Percentiles rank a stretch among this genome's conserved stretches.
These are phyloP conservation scores for Schizonepeta tenuifolia DNA, from an alignment of 257 asterid genomes.

Conservation along the genomic window DNA sequence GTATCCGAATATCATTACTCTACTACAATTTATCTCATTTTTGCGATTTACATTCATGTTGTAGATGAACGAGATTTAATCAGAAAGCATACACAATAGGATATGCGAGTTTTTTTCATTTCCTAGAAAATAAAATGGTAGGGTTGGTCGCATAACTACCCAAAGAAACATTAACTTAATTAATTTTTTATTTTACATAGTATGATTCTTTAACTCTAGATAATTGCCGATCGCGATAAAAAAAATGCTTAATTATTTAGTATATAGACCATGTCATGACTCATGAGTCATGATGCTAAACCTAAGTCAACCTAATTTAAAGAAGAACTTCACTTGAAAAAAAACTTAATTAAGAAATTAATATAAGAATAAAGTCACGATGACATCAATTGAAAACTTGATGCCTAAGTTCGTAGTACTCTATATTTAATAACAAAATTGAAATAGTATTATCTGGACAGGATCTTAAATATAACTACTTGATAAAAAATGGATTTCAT, in stretches of 20 bases:
- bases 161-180: not conserved
- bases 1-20: too few species aligned
- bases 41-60: too few species aligned
- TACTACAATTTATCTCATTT: too few species aligned
- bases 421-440: not conserved
- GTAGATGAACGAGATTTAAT: too few species aligned
- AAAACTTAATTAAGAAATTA: not conserved
- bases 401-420: not conserved
- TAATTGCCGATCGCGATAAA: not conserved
- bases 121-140: not conserved
- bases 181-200: not conserved
- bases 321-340: not conserved
- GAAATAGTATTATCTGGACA: conserved; percentile 8
- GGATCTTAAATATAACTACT: not conserved
- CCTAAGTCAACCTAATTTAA: conserved; percentile 27
- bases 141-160: not conserved
- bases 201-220: not conserved
- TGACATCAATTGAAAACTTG: conserved; percentile 2
- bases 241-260: conserved; percentile 21
- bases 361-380: not conserved
- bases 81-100: too few species aligned
- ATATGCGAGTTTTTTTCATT: not conserved
- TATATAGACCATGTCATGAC: conserved; percentile 2
- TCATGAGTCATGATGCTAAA: conserved; percentile 5
- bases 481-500: too few species aligned